phyloP scores from a whole-genome alignment of 2,329 filamentous ascomycete genomes.

The Penicillium thymicola region DNA sequence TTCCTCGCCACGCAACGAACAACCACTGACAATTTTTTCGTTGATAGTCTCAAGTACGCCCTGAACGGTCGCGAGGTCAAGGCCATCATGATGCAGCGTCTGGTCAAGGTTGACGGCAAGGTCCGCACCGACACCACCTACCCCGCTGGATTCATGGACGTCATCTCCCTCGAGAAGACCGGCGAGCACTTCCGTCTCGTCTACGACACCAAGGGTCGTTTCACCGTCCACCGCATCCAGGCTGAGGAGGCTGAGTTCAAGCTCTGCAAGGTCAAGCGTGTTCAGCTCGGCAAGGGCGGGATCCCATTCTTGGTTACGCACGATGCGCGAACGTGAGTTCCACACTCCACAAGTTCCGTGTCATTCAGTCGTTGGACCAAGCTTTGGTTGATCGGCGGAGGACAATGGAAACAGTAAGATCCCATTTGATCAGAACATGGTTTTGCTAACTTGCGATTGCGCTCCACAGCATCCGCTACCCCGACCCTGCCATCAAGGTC shows the following conservation, averaged over 20 bases:
- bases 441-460: slow-evolving; percentile 32
- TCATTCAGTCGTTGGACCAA: slow-evolving; percentile 99
- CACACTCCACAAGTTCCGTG: slow-evolving; percentile 61
- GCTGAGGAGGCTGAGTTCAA: slow-evolving; percentile 99
- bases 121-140: slow-evolving; percentile 98
- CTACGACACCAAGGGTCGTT: slow-evolving; percentile 99
- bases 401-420: slow-evolving; percentile 40
- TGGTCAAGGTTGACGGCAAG: slow-evolving; percentile 99
- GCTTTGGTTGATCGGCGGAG: slow-evolving; percentile 71
- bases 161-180: slow-evolving; percentile 99
- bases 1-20: neutral
- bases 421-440: slow-evolving; percentile 18
- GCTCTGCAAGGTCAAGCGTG: slow-evolving; percentile 99
- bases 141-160: slow-evolving; percentile 98
- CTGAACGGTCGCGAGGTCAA: slow-evolving; percentile 98
- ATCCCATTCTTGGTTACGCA: slow-evolving; percentile 99
- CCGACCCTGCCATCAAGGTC: slow-evolving; percentile 97
- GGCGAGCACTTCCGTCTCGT: slow-evolving; percentile 99
- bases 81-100: slow-evolving; percentile 98
- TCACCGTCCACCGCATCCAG: slow-evolving; percentile 99
- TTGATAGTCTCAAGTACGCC: slow-evolving; percentile 94
- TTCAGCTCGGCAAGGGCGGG: slow-evolving; percentile 98
- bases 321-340: slow-evolving; percentile 99
- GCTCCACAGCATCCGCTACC: slow-evolving; percentile 86
- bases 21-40: slow-evolving; percentile 13